Evolutionary conservation across 1,284 basidiomycete genomes (phyloP).

Genomic region (Hemileia vastatrix): DNA sequence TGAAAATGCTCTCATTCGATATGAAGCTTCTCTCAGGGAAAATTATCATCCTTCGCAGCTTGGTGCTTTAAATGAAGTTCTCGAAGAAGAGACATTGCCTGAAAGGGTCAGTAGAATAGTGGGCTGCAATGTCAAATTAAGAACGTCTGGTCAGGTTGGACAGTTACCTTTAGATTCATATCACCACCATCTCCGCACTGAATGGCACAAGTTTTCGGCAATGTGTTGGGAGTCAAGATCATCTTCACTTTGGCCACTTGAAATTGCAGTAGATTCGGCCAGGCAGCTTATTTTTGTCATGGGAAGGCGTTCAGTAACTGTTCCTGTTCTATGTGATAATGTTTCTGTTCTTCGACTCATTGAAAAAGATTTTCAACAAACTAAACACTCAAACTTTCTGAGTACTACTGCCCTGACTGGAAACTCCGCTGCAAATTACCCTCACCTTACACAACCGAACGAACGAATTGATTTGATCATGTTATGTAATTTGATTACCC

Average conservation of each 20-base stretch:
- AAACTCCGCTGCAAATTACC: background rate
- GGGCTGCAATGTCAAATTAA: constrained; percentile 66
- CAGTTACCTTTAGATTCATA: constrained; percentile 66
- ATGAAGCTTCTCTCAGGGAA: constrained; percentile 59
- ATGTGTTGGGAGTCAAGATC: constrained; percentile 21
- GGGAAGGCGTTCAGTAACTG: constrained; percentile 22
- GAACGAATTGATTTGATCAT: constrained; percentile 11
- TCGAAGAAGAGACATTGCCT: constrained; percentile 51
- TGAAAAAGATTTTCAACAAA: too few species aligned
- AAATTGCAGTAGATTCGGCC: constrained; percentile 18
- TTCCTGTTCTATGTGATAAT: constrained; percentile 19
- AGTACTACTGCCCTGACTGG: constrained; percentile 2
- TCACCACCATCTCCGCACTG: constrained; percentile 15
- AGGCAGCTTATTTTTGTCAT: constrained; percentile 13
- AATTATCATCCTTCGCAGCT: constrained; percentile 51
- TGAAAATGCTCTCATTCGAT: constrained; percentile 66
- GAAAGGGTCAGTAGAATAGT: constrained; percentile 74
- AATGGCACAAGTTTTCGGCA: constrained; percentile 22
- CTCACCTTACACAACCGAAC: constrained; percentile 7
- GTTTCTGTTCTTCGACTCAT: too few species aligned
- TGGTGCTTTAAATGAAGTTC: too few species aligned
- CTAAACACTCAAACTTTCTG: constrained; percentile 11
- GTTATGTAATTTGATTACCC: constrained; percentile 2
- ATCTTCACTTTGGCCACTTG: constrained; percentile 16
- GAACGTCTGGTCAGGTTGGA: constrained; percentile 65